Evolutionary conservation across 1,139 yeast genomes (phyloP).

Genomic region (Suhomyces terraborum): DNA sequence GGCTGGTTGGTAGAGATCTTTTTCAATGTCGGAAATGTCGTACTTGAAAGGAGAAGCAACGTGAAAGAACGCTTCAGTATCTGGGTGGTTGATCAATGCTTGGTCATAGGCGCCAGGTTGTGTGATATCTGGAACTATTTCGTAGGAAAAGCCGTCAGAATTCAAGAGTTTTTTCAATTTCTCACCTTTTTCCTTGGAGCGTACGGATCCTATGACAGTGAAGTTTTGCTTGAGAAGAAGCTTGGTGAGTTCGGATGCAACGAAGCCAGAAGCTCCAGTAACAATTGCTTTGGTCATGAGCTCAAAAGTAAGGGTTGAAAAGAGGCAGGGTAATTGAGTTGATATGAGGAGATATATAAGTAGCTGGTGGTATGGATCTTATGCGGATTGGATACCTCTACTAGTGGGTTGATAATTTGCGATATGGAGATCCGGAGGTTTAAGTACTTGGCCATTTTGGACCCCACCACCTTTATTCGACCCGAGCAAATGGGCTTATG

Average conservation of each 20-base stretch:
- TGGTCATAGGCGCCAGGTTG: constrained; percentile 12
- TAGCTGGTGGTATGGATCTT: too few species aligned
- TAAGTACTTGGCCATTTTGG: too few species aligned
- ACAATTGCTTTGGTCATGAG: constrained; percentile 24
- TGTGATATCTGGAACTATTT: constrained; percentile 24
- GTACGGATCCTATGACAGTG: constrained; percentile 59
- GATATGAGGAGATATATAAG: too few species aligned
- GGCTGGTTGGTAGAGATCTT: constrained; percentile 3
- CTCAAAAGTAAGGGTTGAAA: too few species aligned
- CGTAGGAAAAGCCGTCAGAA: constrained; percentile 27
- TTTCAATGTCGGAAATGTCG: neutral
- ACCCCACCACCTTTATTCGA: too few species aligned
- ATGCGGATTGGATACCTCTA: too few species aligned
- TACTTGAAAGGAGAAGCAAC: constrained; percentile 2
- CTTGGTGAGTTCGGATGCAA: constrained; percentile 28
- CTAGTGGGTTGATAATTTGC: too few species aligned
- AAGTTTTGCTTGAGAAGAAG: constrained; percentile 37
- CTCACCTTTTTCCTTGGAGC: constrained; percentile 23
- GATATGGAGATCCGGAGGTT: too few species aligned
- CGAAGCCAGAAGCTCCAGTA: constrained; percentile 46
- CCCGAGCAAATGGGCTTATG: too few species aligned
- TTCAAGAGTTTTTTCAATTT: constrained; percentile 17
- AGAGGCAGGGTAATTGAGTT: too few species aligned
- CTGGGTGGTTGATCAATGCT: neutral
- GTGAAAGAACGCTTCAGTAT: constrained; percentile 1